Percentiles rank a stretch among this genome's conserved stretches.
These are phyloP conservation scores for Chamaecyparis obtusa DNA, from an alignment of 75 land plant species.

Conservation along the genomic window DNA sequence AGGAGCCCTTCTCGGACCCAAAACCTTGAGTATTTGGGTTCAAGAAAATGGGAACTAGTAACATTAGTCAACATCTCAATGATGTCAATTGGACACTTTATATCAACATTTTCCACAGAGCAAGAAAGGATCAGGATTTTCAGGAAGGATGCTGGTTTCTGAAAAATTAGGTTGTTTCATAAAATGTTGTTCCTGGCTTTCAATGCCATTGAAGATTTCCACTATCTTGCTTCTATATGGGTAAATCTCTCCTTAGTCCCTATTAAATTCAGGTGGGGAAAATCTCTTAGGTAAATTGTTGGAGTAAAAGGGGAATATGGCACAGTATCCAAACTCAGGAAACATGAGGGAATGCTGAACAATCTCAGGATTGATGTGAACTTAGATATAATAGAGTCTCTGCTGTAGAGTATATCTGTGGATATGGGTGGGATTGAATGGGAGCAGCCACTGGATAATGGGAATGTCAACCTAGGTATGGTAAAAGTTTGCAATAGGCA, in stretches of 20 bases:
- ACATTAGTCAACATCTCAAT: neutral
- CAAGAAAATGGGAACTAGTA: neutral
- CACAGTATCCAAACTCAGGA: no score
- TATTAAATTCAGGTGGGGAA: no score
- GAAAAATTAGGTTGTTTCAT: no score
- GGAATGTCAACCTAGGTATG: neutral
- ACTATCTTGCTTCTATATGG: no score
- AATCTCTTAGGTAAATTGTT: no score
- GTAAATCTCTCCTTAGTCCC: no score
- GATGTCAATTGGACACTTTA: no score
- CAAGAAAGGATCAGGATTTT: no score
- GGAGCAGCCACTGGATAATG: neutral
- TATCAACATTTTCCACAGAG: no score
- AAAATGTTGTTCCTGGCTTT: no score
- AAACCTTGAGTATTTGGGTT: neutral
- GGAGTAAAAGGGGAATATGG: neutral
- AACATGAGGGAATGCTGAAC: neutral
- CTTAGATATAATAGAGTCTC: neutral
- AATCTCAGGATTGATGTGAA: neutral
- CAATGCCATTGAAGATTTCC: no score
- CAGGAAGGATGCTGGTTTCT: no score
- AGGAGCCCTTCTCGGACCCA: neutral
- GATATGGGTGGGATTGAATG: neutral
- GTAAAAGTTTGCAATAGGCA: neutral
- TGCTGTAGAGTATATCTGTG: neutral